Base-by-base conservation (phyloP, 129 eudicot species). In the Helichrysum umbraculigerum region DNA sequence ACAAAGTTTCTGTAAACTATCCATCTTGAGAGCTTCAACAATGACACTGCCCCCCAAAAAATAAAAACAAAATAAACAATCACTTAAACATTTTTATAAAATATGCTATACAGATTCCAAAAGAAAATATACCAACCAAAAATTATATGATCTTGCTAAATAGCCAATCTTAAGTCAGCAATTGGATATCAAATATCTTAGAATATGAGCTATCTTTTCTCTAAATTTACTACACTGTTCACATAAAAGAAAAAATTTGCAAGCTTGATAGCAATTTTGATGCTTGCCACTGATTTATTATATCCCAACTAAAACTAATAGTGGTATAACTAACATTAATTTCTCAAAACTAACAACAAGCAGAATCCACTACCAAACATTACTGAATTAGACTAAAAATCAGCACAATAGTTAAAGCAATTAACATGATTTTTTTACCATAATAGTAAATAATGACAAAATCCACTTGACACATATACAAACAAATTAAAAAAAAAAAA, bases 11-110 rank as follows among this genome's bases (percentile, higher is more conserved):
- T 95, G 99, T 83, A 95, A 84, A 86, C 99, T 95, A 81, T 95
- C 97, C 82, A 91, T 90, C 82, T 95, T 95, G 59, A 95, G 90
- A 73, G 99, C 99, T 88, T 95, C 99, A 64, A 95, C 92, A 86
- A 95, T 95, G 47, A 95, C 99, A 89, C 99, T 95, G 94, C 92
- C 83, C 92, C 83, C 28, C 78, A 83, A 52, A 80, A 72, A 7
- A 25, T 15, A 16, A n/a, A 12, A 57, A 21, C 0, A 5, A 57
- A 57, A 22, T 37, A 62, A 54, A 9, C 47, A 41, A 41, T 20
- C 63, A 25, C 10, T 11, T 35, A 52, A 57, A 35, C 57, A 74
- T 58, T 58, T 11, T 34, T 25, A 73, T 4, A 78, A 30, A 47
- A 15, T 30, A 66, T 78, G 11, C 66, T 14, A 51, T 22, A 44